phyloP scores from a whole-genome alignment of 345 rosid species.

The Heritiera fomes region DNA sequence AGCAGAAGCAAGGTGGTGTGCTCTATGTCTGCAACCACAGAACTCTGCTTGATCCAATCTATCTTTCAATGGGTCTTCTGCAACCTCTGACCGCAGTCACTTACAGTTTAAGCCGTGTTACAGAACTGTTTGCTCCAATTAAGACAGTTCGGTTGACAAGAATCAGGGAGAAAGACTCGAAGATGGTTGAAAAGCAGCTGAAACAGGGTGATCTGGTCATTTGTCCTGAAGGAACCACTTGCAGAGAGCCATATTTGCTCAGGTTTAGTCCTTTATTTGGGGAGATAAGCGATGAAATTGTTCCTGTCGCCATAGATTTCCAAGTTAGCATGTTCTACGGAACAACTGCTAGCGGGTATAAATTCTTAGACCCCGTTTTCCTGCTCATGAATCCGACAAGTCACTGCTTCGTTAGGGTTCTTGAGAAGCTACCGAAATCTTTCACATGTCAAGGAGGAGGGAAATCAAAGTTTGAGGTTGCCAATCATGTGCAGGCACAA shows the following conservation, averaged over 20 bases:
- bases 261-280: conserved; percentile 62
- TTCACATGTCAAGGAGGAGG: conserved; percentile 27
- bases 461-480: conserved; percentile 41
- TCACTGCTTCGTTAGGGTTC: conserved; percentile 32
- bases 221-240: conserved; percentile 68
- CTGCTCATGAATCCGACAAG: conserved; percentile 41
- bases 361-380: conserved; percentile 50
- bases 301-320: conserved; percentile 53
- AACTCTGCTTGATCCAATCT: conserved; percentile 57
- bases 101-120: conserved; percentile 45
- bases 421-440: conserved; percentile 35
- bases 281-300: conserved; percentile 43
- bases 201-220: conserved; percentile 44
- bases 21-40: conserved; percentile 58
- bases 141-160: conserved; percentile 40
- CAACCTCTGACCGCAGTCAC: conserved; percentile 50
- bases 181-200: conserved; percentile 31
- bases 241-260: conserved; percentile 57
- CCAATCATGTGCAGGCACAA: conserved; percentile 46
- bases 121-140: conserved; percentile 48
- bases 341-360: conserved; percentile 56
- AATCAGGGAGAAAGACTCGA: conserved; percentile 40
- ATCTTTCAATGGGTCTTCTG: conserved; percentile 29
- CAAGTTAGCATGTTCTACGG: conserved; percentile 50
- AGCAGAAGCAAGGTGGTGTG: neutral